These are phyloP conservation scores for Paecilomyces sp. DNA, from an alignment of 2,329 filamentous ascomycete species.

Conservation along the genomic window DNA sequence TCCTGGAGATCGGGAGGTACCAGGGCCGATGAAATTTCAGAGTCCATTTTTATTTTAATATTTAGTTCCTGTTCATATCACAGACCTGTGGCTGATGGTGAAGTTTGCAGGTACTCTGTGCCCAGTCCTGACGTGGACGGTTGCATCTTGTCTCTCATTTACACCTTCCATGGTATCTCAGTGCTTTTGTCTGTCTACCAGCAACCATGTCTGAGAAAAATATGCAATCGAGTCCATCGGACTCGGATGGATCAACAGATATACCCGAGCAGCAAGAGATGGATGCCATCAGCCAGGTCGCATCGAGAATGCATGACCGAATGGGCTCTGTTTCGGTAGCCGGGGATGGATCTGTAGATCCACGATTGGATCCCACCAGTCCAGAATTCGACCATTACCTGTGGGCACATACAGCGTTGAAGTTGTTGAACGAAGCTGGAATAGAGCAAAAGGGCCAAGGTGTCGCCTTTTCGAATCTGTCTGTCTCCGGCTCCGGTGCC, in stretches of 20 bases:
- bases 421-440: constrained; percentile 12
- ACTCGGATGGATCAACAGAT: background rate
- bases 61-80: background rate
- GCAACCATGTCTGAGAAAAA: background rate
- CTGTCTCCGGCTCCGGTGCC: constrained; percentile 16
- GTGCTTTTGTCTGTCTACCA: background rate
- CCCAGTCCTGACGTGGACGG: background rate
- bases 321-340: background rate
- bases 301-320: background rate
- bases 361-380: constrained; percentile 15
- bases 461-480: constrained; percentile 17
- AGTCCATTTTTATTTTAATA: background rate
- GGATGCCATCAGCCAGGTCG: background rate
- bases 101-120: background rate
- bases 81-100: background rate
- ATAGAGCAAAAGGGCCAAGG: constrained; percentile 14
- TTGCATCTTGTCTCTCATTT: background rate
- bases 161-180: background rate
- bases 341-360: constrained; percentile 4
- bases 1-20: too few species aligned
- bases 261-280: background rate
- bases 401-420: constrained; percentile 16
- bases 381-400: constrained; percentile 17
- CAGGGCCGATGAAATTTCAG: background rate
- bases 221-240: background rate